These are phyloP conservation scores for Lachancea fermentati DNA, from an alignment of 805 yeast species.

Conservation along the genomic window DNA sequence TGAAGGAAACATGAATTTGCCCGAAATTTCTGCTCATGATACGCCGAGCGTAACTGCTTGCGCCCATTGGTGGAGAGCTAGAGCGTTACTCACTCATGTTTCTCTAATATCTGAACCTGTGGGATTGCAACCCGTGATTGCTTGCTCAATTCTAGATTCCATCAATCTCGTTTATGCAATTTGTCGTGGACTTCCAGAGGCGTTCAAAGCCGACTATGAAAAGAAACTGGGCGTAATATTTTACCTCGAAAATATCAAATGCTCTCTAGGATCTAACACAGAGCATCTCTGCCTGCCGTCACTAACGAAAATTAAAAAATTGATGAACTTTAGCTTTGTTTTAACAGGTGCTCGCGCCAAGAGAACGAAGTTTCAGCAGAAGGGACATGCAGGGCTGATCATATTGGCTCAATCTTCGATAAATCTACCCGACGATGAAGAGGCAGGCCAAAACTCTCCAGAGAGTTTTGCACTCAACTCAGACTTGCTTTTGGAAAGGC, in stretches of 20 bases:
- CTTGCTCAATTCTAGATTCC: slow-evolving; percentile 30
- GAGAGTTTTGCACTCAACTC: slow-evolving; percentile 62
- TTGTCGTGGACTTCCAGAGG: slow-evolving; percentile 20
- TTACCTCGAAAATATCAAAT: slow-evolving; percentile 64
- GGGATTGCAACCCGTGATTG: slow-evolving; percentile 37
- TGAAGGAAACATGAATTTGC: slow-evolving; percentile 15
- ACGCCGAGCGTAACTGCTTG: slow-evolving; percentile 40
- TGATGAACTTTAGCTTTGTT: slow-evolving; percentile 56
- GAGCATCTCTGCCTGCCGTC: slow-evolving; percentile 57
- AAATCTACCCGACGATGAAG: slow-evolving; percentile 9
- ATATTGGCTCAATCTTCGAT: slow-evolving; percentile 57
- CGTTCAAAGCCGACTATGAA: slow-evolving; percentile 29
- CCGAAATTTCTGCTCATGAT: slow-evolving; percentile 20
- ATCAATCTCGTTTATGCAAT: slow-evolving; percentile 26
- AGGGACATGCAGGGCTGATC: slow-evolving; percentile 65
- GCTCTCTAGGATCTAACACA: slow-evolving; percentile 54
- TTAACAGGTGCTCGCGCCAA: slow-evolving; percentile 87
- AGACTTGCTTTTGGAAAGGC: slow-evolving; percentile 72
- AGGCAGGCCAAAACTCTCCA: slow-evolving; percentile 33
- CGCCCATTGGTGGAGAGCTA: slow-evolving; percentile 68
- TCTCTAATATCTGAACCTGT: slow-evolving; percentile 62
- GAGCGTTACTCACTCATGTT: slow-evolving; percentile 59
- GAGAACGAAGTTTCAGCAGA: slow-evolving; percentile 75
- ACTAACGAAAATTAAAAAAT: slow-evolving; percentile 48
- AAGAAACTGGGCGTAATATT: slow-evolving; percentile 42